These are phyloP conservation scores for Rutstroemia sp. DNA, from an alignment of 2,329 filamentous ascomycete species.

Conservation along the genomic window DNA sequence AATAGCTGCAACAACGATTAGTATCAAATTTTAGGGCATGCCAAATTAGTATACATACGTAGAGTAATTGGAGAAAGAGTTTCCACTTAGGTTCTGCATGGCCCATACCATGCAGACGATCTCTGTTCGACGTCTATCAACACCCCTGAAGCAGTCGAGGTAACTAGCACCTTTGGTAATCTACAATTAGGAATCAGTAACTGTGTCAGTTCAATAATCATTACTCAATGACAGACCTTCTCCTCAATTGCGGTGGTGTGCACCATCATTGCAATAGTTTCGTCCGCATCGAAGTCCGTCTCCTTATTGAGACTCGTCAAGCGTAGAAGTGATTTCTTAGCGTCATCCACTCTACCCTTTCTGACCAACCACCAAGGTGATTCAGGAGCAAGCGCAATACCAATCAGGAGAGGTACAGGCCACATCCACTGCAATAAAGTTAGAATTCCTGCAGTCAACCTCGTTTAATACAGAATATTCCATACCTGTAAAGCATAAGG, in stretches of 20 bases:
- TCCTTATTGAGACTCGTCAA: conserved; percentile 33
- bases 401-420: conserved; percentile 40
- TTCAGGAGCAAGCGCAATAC: conserved; percentile 39
- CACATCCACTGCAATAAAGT: conserved; percentile 4
- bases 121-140: conserved; percentile 45
- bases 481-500: conserved; percentile 39
- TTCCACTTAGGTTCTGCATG: conserved; percentile 56
- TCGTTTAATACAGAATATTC: neutral
- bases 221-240: conserved; percentile 23
- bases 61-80: conserved; percentile 57
- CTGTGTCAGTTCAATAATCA: neutral
- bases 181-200: neutral
- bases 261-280: conserved; percentile 47
- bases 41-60: conserved; percentile 35
- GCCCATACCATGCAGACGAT: conserved; percentile 55
- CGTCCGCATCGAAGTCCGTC: conserved; percentile 37
- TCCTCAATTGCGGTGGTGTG: conserved; percentile 51
- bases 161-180: conserved; percentile 39
- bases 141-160: conserved; percentile 41
- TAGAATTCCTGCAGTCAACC: no score
- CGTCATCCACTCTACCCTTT: conserved; percentile 36
- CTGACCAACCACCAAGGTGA: conserved; percentile 44
- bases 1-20: conserved; percentile 32
- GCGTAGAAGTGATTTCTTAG: conserved; percentile 31
- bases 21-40: neutral